Conservation (phyloP, 1,284 basidiomycete genomes). For the Tausonia pullulans region DNA sequence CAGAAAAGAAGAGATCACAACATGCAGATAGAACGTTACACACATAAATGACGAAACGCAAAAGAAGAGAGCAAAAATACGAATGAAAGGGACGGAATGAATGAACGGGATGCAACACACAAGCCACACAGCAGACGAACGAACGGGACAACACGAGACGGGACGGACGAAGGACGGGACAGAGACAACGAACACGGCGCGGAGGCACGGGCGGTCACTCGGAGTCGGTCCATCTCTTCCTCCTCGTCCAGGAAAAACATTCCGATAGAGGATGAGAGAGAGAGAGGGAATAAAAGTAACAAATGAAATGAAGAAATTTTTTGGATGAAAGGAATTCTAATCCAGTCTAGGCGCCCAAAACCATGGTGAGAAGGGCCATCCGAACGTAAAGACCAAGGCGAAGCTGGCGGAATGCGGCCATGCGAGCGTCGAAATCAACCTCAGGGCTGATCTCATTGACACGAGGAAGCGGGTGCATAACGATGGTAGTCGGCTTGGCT, state of each 20-base stretch:
- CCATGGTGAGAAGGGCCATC: constrained; percentile 62
- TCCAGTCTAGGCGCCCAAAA: constrained; percentile 37
- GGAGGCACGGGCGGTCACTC: no score
- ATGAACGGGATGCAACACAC: no score
- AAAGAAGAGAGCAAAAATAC: no score
- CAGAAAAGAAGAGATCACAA: no score
- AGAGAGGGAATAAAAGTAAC: not conserved
- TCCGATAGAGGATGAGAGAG: not conserved
- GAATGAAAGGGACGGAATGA: no score
- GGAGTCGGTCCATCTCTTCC: no score
- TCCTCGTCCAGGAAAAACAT: not conserved
- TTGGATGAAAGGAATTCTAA: constrained; percentile 7
- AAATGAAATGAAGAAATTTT: not conserved
- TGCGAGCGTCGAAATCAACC: constrained; percentile 92
- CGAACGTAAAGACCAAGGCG: constrained; percentile 88
- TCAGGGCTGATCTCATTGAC: constrained; percentile 96
- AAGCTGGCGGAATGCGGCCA: constrained; percentile 98
- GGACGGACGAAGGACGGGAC: no score
- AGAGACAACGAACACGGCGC: no score
- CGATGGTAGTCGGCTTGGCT: constrained; percentile 93
- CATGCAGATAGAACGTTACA: no score
- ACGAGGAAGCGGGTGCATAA: constrained; percentile 94
- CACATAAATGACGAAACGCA: no score
- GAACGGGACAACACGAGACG: no score
- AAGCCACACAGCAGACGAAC: no score